Evolutionary conservation across 2,329 filamentous ascomycete species (phyloP).

Genomic region (Fusarium torreyae): DNA sequence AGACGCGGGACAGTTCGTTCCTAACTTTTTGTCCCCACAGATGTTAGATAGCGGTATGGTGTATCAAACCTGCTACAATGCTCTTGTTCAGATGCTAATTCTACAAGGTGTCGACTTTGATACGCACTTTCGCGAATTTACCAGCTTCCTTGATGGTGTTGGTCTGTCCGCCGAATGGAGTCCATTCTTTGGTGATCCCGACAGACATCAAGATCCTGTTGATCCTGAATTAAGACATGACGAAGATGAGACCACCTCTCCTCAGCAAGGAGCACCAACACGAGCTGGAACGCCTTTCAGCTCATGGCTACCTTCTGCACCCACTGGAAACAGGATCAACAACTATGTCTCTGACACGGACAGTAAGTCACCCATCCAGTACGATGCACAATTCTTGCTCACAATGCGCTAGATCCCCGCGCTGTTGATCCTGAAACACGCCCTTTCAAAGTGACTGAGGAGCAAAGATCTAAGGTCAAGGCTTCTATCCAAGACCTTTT

Average conservation of each 20-base stretch:
- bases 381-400: background rate
- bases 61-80: too few species aligned
- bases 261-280: slow-evolving; percentile 8
- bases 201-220: slow-evolving; percentile 12
- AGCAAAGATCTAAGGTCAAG: slow-evolving; percentile 51
- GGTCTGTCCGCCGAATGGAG: slow-evolving; percentile 58
- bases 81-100: background rate
- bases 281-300: slow-evolving; percentile 54
- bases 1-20: slow-evolving; percentile 7
- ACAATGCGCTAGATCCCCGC: background rate
- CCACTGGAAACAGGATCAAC: slow-evolving; percentile 49
- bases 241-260: background rate
- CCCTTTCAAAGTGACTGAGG: slow-evolving; percentile 53
- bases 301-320: slow-evolving; percentile 57
- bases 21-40: slow-evolving; percentile 14
- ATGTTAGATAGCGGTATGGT: slow-evolving; percentile 21
- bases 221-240: background rate
- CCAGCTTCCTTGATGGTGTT: slow-evolving; percentile 57
- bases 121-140: slow-evolving; percentile 56
- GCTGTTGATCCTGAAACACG: slow-evolving; percentile 17
- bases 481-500: background rate
- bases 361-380: slow-evolving; percentile 15
- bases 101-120: slow-evolving; percentile 42
- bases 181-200: slow-evolving; percentile 54
- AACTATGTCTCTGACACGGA: slow-evolving; percentile 26